Conservation (phyloP, 305 asterid genomes). For the Fraxinus xanthoxyloides region DNA sequence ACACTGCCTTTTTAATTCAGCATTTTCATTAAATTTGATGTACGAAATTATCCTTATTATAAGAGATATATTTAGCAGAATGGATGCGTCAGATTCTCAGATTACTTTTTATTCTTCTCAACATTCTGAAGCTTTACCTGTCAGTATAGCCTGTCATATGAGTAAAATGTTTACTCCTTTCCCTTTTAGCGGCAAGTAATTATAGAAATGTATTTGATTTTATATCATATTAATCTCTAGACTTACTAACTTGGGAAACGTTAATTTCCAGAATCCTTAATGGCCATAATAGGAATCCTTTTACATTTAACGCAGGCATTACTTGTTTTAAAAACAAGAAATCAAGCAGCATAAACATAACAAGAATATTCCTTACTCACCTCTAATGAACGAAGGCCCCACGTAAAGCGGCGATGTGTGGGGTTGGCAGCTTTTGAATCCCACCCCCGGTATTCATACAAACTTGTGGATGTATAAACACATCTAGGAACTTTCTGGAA, state of each 20-base stretch:
- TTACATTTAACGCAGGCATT: not conserved
- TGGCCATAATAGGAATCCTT: not conserved
- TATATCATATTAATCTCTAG: not conserved
- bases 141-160: not conserved
- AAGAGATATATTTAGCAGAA: not conserved
- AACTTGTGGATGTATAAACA: constrained; percentile 67
- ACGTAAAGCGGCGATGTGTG: constrained; percentile 66
- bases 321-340: not conserved
- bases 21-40: not conserved
- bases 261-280: not conserved
- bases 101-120: not conserved
- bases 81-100: not conserved
- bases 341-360: not conserved
- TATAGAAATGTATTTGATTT: not conserved
- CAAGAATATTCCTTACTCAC: constrained; percentile 28
- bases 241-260: not conserved
- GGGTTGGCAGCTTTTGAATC: constrained; percentile 79
- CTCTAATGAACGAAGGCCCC: constrained; percentile 75
- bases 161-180: not conserved
- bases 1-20: not conserved
- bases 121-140: not conserved
- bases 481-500: constrained; percentile 74
- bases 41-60: not conserved
- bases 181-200: not conserved
- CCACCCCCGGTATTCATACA: constrained; percentile 77